Evolutionary conservation across 2,329 filamentous ascomycete species (phyloP), one percentile per base, ranked within the genome.

Genomic region (Drechslerella dactyloides): DNA sequence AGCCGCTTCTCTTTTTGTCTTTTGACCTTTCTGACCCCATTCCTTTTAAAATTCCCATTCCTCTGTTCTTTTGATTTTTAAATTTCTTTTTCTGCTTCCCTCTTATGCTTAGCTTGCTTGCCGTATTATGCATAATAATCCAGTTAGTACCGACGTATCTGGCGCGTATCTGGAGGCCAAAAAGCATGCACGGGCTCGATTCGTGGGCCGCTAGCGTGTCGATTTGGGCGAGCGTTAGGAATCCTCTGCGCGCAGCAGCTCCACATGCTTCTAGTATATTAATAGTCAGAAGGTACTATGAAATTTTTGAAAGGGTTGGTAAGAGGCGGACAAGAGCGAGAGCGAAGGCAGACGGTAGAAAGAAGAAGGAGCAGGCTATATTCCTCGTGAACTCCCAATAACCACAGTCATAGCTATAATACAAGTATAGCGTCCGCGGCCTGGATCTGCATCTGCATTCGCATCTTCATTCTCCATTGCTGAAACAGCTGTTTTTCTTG

Each of bases 1-100:
- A 30, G 21, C 19, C 53, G 48, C 24, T n/a, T 24, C 24, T 13
- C 23, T 51, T 51, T 37, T 44, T 61, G 48, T 27, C n/a, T 58
- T 56, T 53, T 53, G 53, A 53, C 51, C 44, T 35, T 50, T 33
- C 33, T 5, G 11, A 24, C 13, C 30, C 10, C 21, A 40, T 53
- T 61, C 30, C 17, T 24, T 48, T 27, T 11, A 2, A 35, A n/a
- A 35, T 33, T 37, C 27, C 13, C 11, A 17, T 15, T 37, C 23
- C 11, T 58, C 19, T 50, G 48, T 21, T 57, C 17, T 17, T 11
- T 30, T 37, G 2, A 4, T 8, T n/a, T 55, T 40, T 30, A 54
- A 27, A n/a, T 54, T 27, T 17, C 11, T 37, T 37, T 21, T 55
- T 42, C 40, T 42, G 40, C 2, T n/a, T 53, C 4, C 17, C 17